phyloP scores from a whole-genome alignment of 148 eudicot species.

The Rhododendron mucronatum region DNA sequence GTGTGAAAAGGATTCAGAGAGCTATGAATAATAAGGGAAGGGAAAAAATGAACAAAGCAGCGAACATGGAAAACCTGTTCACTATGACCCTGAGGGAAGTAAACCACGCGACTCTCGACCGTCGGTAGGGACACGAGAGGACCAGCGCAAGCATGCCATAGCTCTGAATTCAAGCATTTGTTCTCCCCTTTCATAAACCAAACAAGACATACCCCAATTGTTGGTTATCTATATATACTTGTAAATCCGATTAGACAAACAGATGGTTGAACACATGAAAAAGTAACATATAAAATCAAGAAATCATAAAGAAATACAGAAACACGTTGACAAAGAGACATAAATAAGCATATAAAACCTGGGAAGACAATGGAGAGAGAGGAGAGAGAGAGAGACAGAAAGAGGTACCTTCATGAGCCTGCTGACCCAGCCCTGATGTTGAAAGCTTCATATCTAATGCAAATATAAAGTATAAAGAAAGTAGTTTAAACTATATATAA shows the following conservation, averaged over 20 bases:
- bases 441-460: constrained; percentile 54
- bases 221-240: neutral
- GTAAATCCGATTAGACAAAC: neutral
- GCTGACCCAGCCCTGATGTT: constrained; percentile 58
- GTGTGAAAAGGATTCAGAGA: neutral
- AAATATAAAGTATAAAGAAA: neutral
- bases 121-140: constrained; percentile 82
- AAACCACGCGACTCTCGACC: constrained; percentile 79
- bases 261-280: neutral
- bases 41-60: neutral
- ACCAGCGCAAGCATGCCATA: constrained; percentile 99
- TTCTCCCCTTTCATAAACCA: constrained; percentile 58
- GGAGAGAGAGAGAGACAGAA: neutral
- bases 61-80: constrained; percentile 58
- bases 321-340: neutral
- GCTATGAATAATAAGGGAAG: neutral
- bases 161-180: constrained; percentile 82
- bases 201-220: neutral
- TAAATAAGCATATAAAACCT: neutral
- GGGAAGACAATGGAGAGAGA: neutral
- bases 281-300: neutral
- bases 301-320: neutral
- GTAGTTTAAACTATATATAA: constrained; percentile 7
- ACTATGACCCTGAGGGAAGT: constrained; percentile 98
- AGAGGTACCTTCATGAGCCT: constrained; percentile 49